Evolutionary conservation across 169 alveolate species (phyloP).

Genomic region (Eimeria mitis): DNA sequence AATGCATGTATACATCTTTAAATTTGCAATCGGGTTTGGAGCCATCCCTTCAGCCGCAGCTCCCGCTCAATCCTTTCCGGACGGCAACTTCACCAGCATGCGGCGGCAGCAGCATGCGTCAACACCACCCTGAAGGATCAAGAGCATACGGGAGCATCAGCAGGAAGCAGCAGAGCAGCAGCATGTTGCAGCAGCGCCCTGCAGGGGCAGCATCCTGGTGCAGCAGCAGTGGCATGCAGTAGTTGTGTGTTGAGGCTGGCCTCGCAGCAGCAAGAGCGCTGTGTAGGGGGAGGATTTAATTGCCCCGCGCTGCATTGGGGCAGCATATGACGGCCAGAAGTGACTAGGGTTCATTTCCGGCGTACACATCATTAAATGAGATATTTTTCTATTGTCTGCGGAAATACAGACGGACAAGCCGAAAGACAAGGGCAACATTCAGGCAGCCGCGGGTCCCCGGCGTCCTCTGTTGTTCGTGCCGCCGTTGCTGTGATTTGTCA

Average conservation of each 20-base stretch:
- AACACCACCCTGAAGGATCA: background rate
- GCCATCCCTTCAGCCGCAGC: background rate
- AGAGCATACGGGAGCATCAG: background rate
- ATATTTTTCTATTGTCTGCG: background rate
- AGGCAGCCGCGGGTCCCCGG: conserved; percentile 26
- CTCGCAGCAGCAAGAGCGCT: background rate
- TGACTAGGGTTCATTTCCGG: conserved; percentile 12
- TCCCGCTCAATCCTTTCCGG: background rate
- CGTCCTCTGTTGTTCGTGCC: background rate
- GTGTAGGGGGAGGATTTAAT: background rate
- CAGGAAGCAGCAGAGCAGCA: conserved; percentile 7
- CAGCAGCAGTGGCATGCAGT: background rate
- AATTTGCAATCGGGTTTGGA: background rate
- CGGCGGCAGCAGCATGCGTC: background rate
- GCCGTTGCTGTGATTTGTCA: background rate
- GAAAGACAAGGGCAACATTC: background rate
- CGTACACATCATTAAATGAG: background rate
- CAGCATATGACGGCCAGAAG: background rate
- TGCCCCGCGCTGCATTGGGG: background rate
- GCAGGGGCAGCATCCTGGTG: background rate
- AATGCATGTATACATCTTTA: background rate
- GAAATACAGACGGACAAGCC: background rate
- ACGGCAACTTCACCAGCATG: background rate
- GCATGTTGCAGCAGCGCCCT: background rate
- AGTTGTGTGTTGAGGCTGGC: conserved; percentile 16